phyloP scores from a whole-genome alignment of 108 stramenopile genomes.

The Cyclotella kingstonii region DNA sequence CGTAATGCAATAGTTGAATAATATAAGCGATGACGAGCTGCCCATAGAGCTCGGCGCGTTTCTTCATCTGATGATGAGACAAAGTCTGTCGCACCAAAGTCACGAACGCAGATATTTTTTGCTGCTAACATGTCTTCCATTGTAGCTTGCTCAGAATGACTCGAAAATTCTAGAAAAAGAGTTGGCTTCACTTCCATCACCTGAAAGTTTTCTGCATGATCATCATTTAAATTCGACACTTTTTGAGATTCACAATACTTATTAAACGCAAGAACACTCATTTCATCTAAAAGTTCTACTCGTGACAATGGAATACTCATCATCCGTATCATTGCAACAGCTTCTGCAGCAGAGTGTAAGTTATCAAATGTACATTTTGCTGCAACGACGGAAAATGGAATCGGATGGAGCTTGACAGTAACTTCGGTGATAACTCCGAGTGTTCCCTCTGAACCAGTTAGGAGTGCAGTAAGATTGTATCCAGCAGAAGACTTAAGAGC shows the following conservation, averaged over 20 bases:
- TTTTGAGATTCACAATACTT: constrained; percentile 17
- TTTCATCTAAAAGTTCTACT: constrained; percentile 82
- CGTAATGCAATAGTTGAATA: constrained; percentile 74
- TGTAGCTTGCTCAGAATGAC: constrained; percentile 43
- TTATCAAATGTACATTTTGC: constrained; percentile 76
- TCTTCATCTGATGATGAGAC: constrained; percentile 50
- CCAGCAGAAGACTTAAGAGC: constrained; percentile 87
- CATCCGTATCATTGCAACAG: constrained; percentile 67
- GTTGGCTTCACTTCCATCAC: constrained; percentile 58
- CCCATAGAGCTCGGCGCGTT: constrained; percentile 79
- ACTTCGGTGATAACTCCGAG: constrained; percentile 82
- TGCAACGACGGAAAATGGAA: constrained; percentile 64
- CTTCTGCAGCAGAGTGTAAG: constrained; percentile 66
- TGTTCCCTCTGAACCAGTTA: constrained; percentile 86
- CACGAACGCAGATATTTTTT: constrained; percentile 48
- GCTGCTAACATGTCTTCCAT: constrained; percentile 51
- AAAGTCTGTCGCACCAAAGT: constrained; percentile 60
- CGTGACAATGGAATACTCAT: constrained; percentile 64
- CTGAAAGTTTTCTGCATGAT: constrained; percentile 13
- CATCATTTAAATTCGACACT: background rate
- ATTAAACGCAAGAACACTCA: constrained; percentile 73
- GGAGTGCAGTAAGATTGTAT: constrained; percentile 82
- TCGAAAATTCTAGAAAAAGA: constrained; percentile 85
- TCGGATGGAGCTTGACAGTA: constrained; percentile 85
- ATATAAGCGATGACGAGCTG: constrained; percentile 82